Conservation (phyloP, 805 yeast species). For the Yarrowia alimentaria region DNA sequence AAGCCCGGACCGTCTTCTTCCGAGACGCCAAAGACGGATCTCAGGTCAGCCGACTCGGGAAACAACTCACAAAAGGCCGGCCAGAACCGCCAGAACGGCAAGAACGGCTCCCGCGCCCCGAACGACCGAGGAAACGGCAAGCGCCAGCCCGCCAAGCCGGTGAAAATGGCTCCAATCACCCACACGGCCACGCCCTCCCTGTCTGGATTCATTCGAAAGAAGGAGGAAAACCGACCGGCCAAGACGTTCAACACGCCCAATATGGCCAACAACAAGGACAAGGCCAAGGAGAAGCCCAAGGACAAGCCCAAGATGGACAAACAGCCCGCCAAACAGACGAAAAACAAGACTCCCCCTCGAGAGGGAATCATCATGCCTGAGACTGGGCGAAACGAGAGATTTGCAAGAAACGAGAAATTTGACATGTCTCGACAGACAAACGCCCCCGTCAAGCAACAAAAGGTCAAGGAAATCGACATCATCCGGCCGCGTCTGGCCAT, state of each 20-base stretch:
- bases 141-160: neutral
- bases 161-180: neutral
- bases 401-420: neutral
- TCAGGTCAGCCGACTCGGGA: no score
- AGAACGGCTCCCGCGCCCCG: no score
- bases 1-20: neutral
- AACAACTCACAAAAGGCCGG: no score
- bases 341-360: no score
- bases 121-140: neutral
- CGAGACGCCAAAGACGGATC: no score
- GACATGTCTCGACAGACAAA: neutral
- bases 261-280: neutral
- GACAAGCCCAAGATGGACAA: neutral
- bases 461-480: constrained; percentile 28
- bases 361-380: no score
- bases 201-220: neutral
- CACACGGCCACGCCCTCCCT: constrained; percentile 2
- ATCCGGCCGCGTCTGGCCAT: constrained; percentile 39
- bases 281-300: neutral
- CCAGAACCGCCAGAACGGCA: neutral
- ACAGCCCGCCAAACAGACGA: neutral
- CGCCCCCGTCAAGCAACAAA: constrained; percentile 16
- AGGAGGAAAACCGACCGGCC: constrained; percentile 2
- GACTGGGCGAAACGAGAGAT: constrained; percentile 14
- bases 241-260: constrained; percentile 7